A percentile compares a stretch with the other conserved stretches of the same genome.
These are phyloP conservation scores for Taiozyma sp. DNA, from an alignment of 1,139 yeast species.

Conservation along the genomic window DNA sequence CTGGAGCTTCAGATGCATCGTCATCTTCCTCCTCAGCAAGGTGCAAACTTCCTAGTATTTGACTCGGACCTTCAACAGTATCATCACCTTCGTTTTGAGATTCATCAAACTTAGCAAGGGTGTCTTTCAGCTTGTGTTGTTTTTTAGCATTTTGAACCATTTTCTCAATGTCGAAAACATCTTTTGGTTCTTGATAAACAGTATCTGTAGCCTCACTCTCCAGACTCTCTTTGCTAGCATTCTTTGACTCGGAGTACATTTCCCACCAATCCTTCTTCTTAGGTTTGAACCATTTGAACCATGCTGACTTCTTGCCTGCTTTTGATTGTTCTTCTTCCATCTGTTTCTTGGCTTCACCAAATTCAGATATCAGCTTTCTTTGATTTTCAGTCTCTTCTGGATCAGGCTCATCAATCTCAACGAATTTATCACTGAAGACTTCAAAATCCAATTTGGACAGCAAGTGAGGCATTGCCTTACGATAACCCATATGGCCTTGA, in stretches of 20 bases:
- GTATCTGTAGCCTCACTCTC: not conserved
- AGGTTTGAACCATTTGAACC: conserved; percentile 70
- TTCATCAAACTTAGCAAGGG: conserved; percentile 3
- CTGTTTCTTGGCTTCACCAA: conserved; percentile 77
- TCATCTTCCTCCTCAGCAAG: conserved; percentile 11
- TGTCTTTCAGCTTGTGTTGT: conserved; percentile 22
- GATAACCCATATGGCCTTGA: conserved; percentile 95
- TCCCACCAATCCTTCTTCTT: conserved; percentile 91
- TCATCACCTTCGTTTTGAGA: conserved; percentile 7
- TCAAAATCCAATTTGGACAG: conserved; percentile 71
- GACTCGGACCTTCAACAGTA: not conserved
- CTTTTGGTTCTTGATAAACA: conserved; percentile 5
- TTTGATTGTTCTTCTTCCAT: conserved; percentile 38
- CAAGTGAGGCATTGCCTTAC: conserved; percentile 86
- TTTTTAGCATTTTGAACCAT: conserved; percentile 32
- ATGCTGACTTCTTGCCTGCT: conserved; percentile 31
- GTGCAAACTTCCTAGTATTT: not conserved
- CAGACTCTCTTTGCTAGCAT: conserved; percentile 20
- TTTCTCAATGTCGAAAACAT: conserved; percentile 32
- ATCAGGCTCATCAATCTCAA: conserved; percentile 95
- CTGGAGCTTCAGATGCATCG: conserved; percentile 5
- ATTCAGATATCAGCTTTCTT: conserved; percentile 73
- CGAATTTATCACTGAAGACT: conserved; percentile 83
- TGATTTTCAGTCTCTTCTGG: conserved; percentile 82
- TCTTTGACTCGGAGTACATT: conserved; percentile 44